Evolutionary conservation across 305 asterid genomes (phyloP).

Genomic region (Fraxinus nigra): DNA sequence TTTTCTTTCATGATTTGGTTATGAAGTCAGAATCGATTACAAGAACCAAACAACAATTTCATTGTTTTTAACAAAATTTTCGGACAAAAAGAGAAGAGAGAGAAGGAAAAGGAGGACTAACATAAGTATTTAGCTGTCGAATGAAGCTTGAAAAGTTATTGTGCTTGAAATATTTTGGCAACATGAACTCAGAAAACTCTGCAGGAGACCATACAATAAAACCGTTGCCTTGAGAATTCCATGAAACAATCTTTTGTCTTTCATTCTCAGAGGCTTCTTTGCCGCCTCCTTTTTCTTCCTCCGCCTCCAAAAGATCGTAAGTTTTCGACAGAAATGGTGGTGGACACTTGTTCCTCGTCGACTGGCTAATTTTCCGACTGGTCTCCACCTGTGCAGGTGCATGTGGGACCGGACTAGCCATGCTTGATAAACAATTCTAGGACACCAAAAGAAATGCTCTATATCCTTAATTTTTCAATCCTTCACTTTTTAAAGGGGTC

Average conservation of each 20-base stretch:
- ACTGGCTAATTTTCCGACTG: neutral
- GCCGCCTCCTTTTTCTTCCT: constrained; percentile 29
- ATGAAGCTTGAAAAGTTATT: constrained; percentile 43
- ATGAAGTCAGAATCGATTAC: neutral
- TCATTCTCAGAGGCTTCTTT: neutral
- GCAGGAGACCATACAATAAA: constrained; percentile 49
- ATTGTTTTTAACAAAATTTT: neutral
- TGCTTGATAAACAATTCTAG: constrained; percentile 8
- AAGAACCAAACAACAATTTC: neutral
- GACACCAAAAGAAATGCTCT: neutral
- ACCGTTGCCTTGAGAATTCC: constrained; percentile 44
- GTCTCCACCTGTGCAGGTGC: neutral
- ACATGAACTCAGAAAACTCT: constrained; percentile 35
- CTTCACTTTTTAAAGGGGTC: neutral
- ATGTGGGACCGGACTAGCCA: constrained; percentile 21
- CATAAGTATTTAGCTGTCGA: constrained; percentile 46
- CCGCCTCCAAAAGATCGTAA: constrained; percentile 48
- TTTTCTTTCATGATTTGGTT: neutral
- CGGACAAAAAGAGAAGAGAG: neutral
- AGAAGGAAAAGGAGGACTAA: constrained; percentile 16
- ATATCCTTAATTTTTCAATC: neutral
- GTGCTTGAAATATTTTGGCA: constrained; percentile 48
- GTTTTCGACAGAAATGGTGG: constrained; percentile 62
- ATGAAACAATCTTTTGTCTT: constrained; percentile 34
- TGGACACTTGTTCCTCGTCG: constrained; percentile 43